These are phyloP conservation scores for Wallemia mellicola DNA, from an alignment of 1,284 basidiomycete species.

Conservation along the genomic window DNA sequence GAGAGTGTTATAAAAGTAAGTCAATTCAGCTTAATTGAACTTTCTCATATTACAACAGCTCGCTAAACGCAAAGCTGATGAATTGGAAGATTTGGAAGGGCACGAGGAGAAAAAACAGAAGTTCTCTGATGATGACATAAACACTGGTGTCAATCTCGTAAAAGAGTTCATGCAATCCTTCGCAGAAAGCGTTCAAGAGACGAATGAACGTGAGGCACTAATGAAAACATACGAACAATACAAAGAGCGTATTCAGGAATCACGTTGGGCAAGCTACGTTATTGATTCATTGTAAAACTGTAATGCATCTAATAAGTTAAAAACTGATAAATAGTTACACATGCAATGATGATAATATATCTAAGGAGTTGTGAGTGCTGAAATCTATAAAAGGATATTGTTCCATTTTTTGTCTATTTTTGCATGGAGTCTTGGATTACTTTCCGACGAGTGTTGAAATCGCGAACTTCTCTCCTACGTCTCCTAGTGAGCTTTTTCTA, in stretches of 20 bases:
- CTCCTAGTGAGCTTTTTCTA: background rate
- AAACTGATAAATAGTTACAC: background rate
- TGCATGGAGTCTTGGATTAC: background rate
- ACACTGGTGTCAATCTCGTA: constrained; percentile 50
- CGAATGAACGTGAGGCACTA: background rate
- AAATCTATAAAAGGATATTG: background rate
- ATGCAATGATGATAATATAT: background rate
- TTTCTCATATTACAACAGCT: constrained; percentile 22
- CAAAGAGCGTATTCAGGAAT: background rate
- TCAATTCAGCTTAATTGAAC: background rate
- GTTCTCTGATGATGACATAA: constrained; percentile 29
- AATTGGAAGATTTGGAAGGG: constrained; percentile 71
- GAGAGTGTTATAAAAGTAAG: constrained; percentile 63
- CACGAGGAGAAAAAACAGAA: constrained; percentile 20
- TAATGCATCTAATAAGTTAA: background rate
- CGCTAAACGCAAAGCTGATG: constrained; percentile 80
- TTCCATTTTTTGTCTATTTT: background rate
- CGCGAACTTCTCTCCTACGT: background rate
- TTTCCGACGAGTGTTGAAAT: background rate
- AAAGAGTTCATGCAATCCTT: constrained; percentile 51
- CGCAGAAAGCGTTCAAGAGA: constrained; percentile 18
- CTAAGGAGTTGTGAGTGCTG: background rate
- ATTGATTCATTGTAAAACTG: background rate
- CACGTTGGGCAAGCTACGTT: background rate
- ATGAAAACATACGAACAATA: background rate